phyloP scores from a whole-genome alignment of 2,329 filamentous ascomycete genomes.

The Ceratocystis huliohia region DNA sequence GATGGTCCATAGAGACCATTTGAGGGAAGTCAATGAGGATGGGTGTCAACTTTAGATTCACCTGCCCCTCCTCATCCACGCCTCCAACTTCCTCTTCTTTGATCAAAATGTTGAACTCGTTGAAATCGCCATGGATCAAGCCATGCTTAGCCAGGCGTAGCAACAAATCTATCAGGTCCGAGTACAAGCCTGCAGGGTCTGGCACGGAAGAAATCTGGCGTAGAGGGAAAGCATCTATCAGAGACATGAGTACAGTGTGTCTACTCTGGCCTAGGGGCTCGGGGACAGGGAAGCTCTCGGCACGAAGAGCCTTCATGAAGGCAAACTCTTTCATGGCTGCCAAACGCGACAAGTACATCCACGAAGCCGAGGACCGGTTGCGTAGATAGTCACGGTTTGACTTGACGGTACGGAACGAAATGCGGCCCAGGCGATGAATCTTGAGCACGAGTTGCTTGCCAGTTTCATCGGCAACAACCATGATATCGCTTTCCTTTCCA shows the following conservation, averaged over 20 bases:
- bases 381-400: slow-evolving; percentile 90
- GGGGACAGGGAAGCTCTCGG: slow-evolving; percentile 81
- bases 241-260: slow-evolving; percentile 91
- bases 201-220: slow-evolving; percentile 76
- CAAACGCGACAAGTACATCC: slow-evolving; percentile 95
- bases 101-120: slow-evolving; percentile 96
- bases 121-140: slow-evolving; percentile 95
- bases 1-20: slow-evolving; percentile 90
- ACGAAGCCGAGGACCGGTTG: slow-evolving; percentile 65
- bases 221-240: slow-evolving; percentile 84
- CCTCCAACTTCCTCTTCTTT: slow-evolving; percentile 32
- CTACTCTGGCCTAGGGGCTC: slow-evolving; percentile 78
- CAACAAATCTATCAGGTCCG: slow-evolving; percentile 79
- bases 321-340: slow-evolving; percentile 89
- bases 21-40: slow-evolving; percentile 96
- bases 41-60: slow-evolving; percentile 45
- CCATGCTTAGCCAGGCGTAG: slow-evolving; percentile 72
- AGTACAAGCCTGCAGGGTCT: slow-evolving; percentile 74
- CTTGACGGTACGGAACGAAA: slow-evolving; percentile 94
- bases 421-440: slow-evolving; percentile 87
- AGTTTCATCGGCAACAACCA: slow-evolving; percentile 71
- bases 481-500: slow-evolving; percentile 95
- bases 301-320: slow-evolving; percentile 77
- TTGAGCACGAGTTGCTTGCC: slow-evolving; percentile 77
- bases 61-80: slow-evolving; percentile 27